A percentile compares a stretch with the other conserved stretches of the same genome.
These are phyloP conservation scores for Colletotrichum musicola DNA, from an alignment of 2,329 filamentous ascomycete genomes.

Conservation along the genomic window DNA sequence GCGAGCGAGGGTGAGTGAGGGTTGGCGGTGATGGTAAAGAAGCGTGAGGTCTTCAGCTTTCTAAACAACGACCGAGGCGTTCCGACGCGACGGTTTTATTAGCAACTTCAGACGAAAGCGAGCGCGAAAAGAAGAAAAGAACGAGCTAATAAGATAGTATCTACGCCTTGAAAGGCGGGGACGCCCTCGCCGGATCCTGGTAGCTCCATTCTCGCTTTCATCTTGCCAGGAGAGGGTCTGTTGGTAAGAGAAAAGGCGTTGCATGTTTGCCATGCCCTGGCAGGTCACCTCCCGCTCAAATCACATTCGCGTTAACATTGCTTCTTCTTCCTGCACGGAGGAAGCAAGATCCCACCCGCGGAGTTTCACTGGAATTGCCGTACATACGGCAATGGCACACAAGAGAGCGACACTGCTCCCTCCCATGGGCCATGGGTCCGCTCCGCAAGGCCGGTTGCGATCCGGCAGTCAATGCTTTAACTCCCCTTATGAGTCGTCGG, in stretches of 20 bases:
- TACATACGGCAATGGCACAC: background rate
- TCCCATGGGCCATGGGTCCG: background rate
- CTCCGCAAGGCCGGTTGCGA: too few relatives aligned
- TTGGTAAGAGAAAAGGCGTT: too few relatives aligned
- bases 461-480: slow-evolving; percentile 8
- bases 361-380: slow-evolving; percentile 2
- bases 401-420: background rate
- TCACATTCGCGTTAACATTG: background rate
- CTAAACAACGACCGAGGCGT: background rate
- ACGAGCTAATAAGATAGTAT: background rate
- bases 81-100: slow-evolving; percentile 17
- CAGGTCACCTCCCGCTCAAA: too few relatives aligned
- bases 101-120: slow-evolving; percentile 19
- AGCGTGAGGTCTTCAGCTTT: background rate
- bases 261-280: too few relatives aligned
- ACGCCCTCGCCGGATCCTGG: background rate
- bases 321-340: background rate
- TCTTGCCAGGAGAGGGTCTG: background rate
- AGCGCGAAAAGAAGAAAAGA: slow-evolving; percentile 1
- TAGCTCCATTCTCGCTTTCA: background rate
- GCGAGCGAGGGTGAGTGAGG: background rate
- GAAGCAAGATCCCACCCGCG: slow-evolving; percentile 1
- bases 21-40: background rate
- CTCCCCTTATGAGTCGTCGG: background rate
- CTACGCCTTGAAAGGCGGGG: slow-evolving; percentile 27